Percentiles rank a stretch among this genome's conserved stretches.
Conservation (phyloP, 2,329 filamentous ascomycete species). For the Fusarium anthophilum region DNA sequence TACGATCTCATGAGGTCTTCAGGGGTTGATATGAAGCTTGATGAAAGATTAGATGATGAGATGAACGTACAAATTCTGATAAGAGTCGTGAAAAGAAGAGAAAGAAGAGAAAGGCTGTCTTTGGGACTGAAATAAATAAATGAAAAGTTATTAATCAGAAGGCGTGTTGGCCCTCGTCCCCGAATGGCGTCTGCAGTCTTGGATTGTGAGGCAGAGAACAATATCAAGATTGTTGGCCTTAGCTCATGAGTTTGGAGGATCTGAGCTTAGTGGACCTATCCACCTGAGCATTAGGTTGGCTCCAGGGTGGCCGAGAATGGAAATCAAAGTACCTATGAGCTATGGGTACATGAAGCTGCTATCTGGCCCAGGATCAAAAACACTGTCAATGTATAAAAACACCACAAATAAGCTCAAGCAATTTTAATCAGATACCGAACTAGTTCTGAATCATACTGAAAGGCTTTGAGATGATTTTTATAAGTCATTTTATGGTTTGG, state of each 20-base stretch:
- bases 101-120: not conserved
- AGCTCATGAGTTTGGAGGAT: constrained; percentile 23
- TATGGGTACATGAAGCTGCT: not conserved
- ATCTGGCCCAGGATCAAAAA: not conserved
- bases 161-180: constrained; percentile 34
- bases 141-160: not conserved
- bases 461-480: rapidly evolving
- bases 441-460: rapidly evolving
- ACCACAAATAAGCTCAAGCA: not conserved
- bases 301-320: not conserved
- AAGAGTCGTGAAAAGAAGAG: not conserved
- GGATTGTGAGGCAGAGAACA: constrained; percentile 44
- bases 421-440: rapidly evolving
- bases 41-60: not conserved
- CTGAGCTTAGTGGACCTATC: constrained; percentile 9
- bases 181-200: constrained; percentile 31
- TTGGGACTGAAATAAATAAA: not conserved
- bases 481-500: rapidly evolving
- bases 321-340: not conserved
- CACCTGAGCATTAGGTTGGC: constrained; percentile 8
- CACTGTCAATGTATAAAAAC: not conserved
- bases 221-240: constrained; percentile 38
- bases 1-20: constrained; percentile 11
- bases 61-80: constrained; percentile 3
- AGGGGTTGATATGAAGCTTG: not conserved